These are phyloP conservation scores for Linum usitatissimum DNA, from an alignment of 345 rosid genomes.

Conservation along the genomic window DNA sequence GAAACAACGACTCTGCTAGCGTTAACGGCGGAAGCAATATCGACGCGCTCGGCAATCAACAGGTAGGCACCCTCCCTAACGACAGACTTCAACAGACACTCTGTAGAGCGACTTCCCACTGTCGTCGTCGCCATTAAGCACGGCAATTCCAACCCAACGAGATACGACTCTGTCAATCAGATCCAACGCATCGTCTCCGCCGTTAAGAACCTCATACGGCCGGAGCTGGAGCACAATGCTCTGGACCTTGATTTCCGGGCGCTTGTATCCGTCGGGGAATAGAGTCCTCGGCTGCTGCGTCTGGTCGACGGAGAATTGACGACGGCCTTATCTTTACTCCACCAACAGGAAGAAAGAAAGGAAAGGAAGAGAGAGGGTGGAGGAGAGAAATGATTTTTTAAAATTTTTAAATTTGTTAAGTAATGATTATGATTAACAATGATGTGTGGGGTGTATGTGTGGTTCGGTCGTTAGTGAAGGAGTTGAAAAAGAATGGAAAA, in stretches of 20 bases:
- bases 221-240: constrained; percentile 53
- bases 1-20: constrained; percentile 89
- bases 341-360: no score
- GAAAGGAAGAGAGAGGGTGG: no score
- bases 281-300: constrained; percentile 48
- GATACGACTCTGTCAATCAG: constrained; percentile 62
- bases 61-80: constrained; percentile 73
- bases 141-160: constrained; percentile 58
- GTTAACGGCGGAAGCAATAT: constrained; percentile 72
- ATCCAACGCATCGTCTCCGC: constrained; percentile 32
- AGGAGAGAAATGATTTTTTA: no score
- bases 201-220: constrained; percentile 44
- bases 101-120: constrained; percentile 62
- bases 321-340: no score
- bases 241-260: constrained; percentile 71
- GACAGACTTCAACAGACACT: constrained; percentile 67
- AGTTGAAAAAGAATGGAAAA: no score
- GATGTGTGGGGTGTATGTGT: no score
- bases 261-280: constrained; percentile 92
- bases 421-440: no score
- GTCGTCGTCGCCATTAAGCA: constrained; percentile 50
- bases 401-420: no score
- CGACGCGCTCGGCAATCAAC: constrained; percentile 73
- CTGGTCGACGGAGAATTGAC: constrained; percentile 9
- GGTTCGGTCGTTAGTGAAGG: no score